phyloP scores from a whole-genome alignment of 2,329 filamentous ascomycete species.

The Neoarthrinium moseri region DNA sequence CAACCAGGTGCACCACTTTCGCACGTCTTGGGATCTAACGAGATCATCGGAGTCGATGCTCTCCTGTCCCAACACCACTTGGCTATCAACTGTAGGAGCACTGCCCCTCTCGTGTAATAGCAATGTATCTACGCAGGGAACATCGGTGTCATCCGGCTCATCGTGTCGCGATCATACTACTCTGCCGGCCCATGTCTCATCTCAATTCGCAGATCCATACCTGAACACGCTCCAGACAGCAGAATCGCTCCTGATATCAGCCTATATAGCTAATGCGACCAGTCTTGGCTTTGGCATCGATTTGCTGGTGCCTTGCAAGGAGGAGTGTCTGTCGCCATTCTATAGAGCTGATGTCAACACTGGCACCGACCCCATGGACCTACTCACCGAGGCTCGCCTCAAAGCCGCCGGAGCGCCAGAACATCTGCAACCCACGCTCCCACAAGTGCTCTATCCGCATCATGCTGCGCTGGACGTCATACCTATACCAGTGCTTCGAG shows the following conservation, averaged over 20 bases:
- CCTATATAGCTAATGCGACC: constrained; percentile 23
- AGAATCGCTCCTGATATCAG: constrained; percentile 15
- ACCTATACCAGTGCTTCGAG: constrained; percentile 30
- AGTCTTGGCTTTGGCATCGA: constrained; percentile 23
- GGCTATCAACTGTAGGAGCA: too few relatives aligned
- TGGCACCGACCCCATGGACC: constrained; percentile 14
- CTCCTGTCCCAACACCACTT: too few relatives aligned
- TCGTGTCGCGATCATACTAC: too few relatives aligned
- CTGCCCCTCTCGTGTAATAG: too few relatives aligned
- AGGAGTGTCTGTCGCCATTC: constrained; percentile 30
- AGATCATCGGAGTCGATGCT: too few relatives aligned
- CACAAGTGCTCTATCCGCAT: constrained; percentile 36
- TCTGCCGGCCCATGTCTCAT: too few relatives aligned
- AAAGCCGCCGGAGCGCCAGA: constrained; percentile 24
- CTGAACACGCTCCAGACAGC: too few relatives aligned
- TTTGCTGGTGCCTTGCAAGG: constrained; percentile 18
- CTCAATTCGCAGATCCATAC: too few relatives aligned
- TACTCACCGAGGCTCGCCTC: constrained; percentile 18
- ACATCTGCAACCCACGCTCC: constrained; percentile 32
- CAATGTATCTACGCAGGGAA: too few relatives aligned
- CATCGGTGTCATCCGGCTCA: too few relatives aligned
- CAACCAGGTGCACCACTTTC: too few relatives aligned
- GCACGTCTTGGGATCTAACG: too few relatives aligned
- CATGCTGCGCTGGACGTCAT: constrained; percentile 35
- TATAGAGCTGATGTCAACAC: constrained; percentile 19